Percentiles rank a stretch among this genome's conserved stretches.
Conservation (phyloP, 371 early-diverging fungal species). For the Circinella umbellata region DNA sequence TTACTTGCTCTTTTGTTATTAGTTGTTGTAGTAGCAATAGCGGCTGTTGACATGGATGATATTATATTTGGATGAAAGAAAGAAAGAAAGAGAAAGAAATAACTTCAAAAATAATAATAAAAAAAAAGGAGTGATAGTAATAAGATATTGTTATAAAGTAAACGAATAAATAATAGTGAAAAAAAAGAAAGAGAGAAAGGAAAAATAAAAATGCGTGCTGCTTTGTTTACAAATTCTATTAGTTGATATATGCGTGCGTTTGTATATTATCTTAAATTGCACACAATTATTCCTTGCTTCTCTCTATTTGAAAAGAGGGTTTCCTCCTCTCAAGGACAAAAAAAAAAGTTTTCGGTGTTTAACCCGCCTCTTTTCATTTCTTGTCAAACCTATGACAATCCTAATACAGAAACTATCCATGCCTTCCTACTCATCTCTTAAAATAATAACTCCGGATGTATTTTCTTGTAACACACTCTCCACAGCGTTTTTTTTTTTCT, state of each 20-base stretch:
- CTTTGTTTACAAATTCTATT: not conserved
- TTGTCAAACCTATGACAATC: conserved; percentile 6
- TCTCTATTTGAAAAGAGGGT: not conserved
- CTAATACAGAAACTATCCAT: conserved; percentile 7
- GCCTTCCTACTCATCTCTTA: not conserved
- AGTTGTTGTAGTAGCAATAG: not conserved
- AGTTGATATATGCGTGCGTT: not conserved
- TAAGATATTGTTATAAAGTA: no score
- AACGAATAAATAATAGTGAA: not conserved
- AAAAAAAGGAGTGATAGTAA: no score
- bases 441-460: not conserved
- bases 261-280: no score
- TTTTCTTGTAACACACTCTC: not conserved
- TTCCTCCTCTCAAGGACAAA: not conserved
- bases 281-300: not conserved
- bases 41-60: conserved; percentile 8
- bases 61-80: not conserved
- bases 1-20: conserved; percentile 20
- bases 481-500: no score
- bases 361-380: conserved; percentile 8
- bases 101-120: no score
- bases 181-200: not conserved
- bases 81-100: no score
- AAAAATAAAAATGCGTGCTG: not conserved
- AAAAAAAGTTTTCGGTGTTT: not conserved